Conservation (phyloP, 2,329 filamentous ascomycete genomes). For the Canariomyces notabilis region DNA sequence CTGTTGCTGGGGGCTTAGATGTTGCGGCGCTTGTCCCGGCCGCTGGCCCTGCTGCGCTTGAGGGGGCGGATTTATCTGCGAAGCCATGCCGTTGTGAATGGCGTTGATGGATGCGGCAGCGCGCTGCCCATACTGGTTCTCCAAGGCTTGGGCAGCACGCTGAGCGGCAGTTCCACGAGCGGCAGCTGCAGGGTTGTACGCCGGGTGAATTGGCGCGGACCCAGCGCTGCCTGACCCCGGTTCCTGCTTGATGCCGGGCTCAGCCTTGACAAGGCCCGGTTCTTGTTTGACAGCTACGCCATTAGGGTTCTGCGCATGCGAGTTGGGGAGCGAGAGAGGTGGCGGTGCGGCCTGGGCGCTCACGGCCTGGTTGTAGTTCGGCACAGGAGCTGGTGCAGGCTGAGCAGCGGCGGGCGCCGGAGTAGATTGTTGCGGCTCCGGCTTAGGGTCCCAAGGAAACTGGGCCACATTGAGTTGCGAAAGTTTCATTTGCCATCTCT, state of each 20-base stretch:
- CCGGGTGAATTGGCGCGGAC: constrained; percentile 30
- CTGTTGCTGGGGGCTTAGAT: constrained; percentile 29
- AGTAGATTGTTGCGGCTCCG: constrained; percentile 51
- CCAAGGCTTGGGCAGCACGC: constrained; percentile 53
- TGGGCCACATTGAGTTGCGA: constrained; percentile 76
- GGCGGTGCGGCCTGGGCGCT: constrained; percentile 31
- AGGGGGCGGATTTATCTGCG: constrained; percentile 5
- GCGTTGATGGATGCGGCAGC: constrained; percentile 64
- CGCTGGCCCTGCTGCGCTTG: constrained; percentile 19
- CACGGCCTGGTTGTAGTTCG: constrained; percentile 33
- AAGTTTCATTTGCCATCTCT: constrained; percentile 95
- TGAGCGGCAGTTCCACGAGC: constrained; percentile 41
- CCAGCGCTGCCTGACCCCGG: constrained; percentile 38
- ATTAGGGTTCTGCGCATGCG: constrained; percentile 31
- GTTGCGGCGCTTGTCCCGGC: constrained; percentile 29
- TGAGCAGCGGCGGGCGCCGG: constrained; percentile 21
- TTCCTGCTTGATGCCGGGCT: constrained; percentile 46
- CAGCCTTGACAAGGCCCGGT: constrained; percentile 35
- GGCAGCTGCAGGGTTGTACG: constrained; percentile 32
- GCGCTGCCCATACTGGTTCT: constrained; percentile 55
- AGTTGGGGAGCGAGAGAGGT: constrained; percentile 25
- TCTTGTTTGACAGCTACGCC: constrained; percentile 26
- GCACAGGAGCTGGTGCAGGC: constrained; percentile 21
- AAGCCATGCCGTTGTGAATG: constrained; percentile 43
- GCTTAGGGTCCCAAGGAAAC: constrained; percentile 93